Evolutionary conservation across 371 early-diverging fungal genomes (phyloP).

Genomic region (Mucor racemosus): DNA sequence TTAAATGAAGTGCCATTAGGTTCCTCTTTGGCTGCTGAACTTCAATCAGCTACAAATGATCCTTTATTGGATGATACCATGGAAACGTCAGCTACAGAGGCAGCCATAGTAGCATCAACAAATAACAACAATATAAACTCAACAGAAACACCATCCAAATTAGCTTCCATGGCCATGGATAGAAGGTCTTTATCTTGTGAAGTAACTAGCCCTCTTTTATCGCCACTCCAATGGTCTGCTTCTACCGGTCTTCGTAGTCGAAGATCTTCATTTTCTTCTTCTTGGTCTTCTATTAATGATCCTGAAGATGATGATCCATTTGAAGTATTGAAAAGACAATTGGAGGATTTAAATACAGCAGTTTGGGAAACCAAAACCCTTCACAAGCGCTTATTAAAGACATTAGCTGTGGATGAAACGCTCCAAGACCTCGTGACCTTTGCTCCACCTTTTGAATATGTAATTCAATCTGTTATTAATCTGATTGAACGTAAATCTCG

Average conservation of each 20-base stretch:
- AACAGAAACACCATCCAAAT: conserved; percentile 28
- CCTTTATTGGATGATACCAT: conserved; percentile 5
- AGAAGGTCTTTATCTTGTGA: conserved; percentile 24
- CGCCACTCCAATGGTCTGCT: conserved; percentile 42
- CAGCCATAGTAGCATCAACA: background rate
- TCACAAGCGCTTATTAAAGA: conserved; percentile 53
- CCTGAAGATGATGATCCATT: conserved; percentile 56
- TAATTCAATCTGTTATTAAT: conserved; percentile 51
- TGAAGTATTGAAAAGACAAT: conserved; percentile 50
- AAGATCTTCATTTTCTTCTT: conserved; percentile 46
- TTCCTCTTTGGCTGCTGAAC: conserved; percentile 56
- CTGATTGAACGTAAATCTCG: conserved; percentile 46
- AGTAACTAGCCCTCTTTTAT: conserved; percentile 25
- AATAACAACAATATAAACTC: background rate
- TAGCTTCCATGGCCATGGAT: conserved; percentile 44
- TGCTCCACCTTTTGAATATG: conserved; percentile 53
- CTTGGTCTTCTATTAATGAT: conserved; percentile 47
- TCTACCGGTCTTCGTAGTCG: conserved; percentile 45
- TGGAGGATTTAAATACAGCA: conserved; percentile 53
- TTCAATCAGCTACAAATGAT: conserved; percentile 44
- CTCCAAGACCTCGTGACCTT: conserved; percentile 38
- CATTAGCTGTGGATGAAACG: conserved; percentile 44
- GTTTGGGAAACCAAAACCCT: conserved; percentile 59
- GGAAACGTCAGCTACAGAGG: conserved; percentile 12
- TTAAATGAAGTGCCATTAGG: conserved; percentile 41